phyloP scores from a whole-genome alignment of 2,329 filamentous ascomycete genomes.

The Fusarium xylarioides region DNA sequence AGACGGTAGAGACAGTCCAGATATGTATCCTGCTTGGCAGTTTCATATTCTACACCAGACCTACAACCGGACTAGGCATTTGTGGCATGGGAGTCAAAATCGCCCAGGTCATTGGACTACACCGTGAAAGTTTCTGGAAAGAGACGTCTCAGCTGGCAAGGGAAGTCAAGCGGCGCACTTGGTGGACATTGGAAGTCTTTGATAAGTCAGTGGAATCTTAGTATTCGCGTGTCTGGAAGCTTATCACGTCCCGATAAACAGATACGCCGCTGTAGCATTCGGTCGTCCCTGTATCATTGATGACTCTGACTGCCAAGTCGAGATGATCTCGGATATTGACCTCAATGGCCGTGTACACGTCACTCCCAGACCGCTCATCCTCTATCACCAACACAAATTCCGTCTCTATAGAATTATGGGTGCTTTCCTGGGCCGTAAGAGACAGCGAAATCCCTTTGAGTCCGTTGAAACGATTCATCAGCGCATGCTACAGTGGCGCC shows the following conservation, averaged over 20 bases:
- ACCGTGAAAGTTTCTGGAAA: neutral
- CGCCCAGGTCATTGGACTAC: neutral
- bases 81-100: neutral
- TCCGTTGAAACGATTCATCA: neutral
- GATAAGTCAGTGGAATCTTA: neutral
- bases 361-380: accelerated
- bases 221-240: no score
- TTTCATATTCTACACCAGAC: accelerated
- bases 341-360: accelerated
- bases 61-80: accelerated
- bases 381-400: neutral
- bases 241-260: neutral
- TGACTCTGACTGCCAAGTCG: neutral
- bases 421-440: accelerated
- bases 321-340: neutral
- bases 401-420: neutral
- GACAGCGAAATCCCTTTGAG: accelerated
- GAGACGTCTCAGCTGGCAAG: accelerated
- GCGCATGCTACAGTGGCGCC: neutral
- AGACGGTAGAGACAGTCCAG: neutral
- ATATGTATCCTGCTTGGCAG: neutral
- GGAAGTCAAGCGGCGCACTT: neutral
- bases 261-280: neutral
- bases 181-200: neutral
- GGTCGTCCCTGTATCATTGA: neutral